Base-by-base conservation (phyloP, 176 grass and related monocot species). In the Chrysopogon serrulatus region DNA sequence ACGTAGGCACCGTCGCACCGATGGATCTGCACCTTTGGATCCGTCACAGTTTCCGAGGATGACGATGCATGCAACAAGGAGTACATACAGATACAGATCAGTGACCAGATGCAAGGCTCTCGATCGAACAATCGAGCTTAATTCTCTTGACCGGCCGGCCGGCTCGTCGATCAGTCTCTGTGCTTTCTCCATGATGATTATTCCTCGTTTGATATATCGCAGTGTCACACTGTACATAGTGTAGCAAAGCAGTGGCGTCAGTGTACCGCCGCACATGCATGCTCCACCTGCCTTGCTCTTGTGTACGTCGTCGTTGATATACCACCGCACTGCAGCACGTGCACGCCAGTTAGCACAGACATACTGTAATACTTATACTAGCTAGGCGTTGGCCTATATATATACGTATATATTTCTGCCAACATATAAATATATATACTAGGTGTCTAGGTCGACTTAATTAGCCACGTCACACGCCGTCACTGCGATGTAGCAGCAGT, bases 181-280 rank as follows among this genome's bases (percentile, higher is more conserved):
- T 17, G 76, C 11, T 77, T 23, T 69, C 21, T 24, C 48, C 24
- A 13, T 19, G 83, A 85, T 31, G 28, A 49, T 17, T 8, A 40
- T 28, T 24, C 35, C 62, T 26, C 31, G 54, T 42, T 65, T 72
- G 26, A 51, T 34, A 36, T 37, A n/a, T n/a, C n/a, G n/a, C n/a
- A n/a, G n/a, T n/a, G n/a, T n/a, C n/a, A n/a, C n/a, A n/a, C n/a
- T n/a, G n/a, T n/a, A n/a, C n/a, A n/a, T 19, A 23, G 35, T 42
- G 44, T 17, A 42, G 61, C 60, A 71, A 54, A 32, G 80, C 27
- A 71, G 51, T 17, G 30, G 40, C 17, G 79, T 34, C 63, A 61
- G 77, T 53, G 59, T 56, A 42, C 43, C 45, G 24, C 26, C 16
- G n/a, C 73, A 83, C 73, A 83, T 68, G 85, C 69, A 81, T 72